Evolutionary conservation across 345 rosid genomes (phyloP), one percentile per base, ranked within the genome.

Genomic region (Eucalyptus pauciflora): DNA sequence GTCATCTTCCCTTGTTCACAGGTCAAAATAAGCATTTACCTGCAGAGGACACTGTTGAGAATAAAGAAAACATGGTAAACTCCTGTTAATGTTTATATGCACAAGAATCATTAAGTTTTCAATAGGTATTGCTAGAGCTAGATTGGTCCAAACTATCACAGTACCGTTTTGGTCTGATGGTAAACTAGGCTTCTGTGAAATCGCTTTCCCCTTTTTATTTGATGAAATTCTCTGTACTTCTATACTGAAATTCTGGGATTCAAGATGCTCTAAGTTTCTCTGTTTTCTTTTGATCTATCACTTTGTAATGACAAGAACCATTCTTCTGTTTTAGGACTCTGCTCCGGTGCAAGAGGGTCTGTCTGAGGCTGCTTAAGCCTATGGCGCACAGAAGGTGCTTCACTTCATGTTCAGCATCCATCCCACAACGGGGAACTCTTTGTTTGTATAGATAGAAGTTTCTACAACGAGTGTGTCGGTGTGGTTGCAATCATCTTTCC

Each of bases 1-100:
- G 64, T 86, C 67, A 86, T n/a, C 58, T 54, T 50, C 18, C 46
- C 58, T 87, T 88, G 60, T 50, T 79, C 85, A 64, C 94, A 94
- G 99, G 93, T 93, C 86, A 90, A n/a, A 91, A 85, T 54, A 88
- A 92, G 91, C 91, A 95, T 87, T 50, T 92, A 85, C 89, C 89
- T 86, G 90, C 90, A 86, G 89, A 48, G 52, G 89, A 87, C 62
- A 50, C 87, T 25, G 93, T 91, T 89, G 98, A 94, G 93, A 93
- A 97, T 93, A 97, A 97, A 91, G 99, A 97, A 92, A 97, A 96
- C 88, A 81, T 92, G 97, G 97, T 96, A 93, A 91, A 41, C 48
- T 76, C 25, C 48, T 41, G 48, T 76, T 76, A 76, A 76, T 76
- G 48, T 20, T 76, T 76, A 3, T 37, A 41, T 76, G 29, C 83